Conservation (phyloP, 2,329 filamentous ascomycete genomes). For the Neoscytalidium dimidiatum region DNA sequence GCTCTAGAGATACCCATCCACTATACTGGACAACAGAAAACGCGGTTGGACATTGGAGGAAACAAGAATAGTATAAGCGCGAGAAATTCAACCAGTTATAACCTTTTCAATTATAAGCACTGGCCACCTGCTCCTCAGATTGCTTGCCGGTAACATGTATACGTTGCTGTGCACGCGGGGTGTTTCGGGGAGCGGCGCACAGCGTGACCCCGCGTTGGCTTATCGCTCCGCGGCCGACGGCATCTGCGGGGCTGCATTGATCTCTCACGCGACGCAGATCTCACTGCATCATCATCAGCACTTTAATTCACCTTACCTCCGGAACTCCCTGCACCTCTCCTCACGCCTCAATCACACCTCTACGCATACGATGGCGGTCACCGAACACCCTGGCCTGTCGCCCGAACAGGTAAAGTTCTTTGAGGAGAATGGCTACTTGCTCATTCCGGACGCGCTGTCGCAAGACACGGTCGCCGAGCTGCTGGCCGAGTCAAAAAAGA, state of each 20-base stretch:
- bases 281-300: conserved; percentile 1
- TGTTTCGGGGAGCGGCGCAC: not conserved
- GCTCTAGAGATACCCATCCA: not conserved
- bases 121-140: no score
- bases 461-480: conserved; percentile 66
- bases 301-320: not conserved
- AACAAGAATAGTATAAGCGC: not conserved
- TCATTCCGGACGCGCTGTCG: conserved; percentile 76
- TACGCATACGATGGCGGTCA: not conserved
- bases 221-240: conserved; percentile 2
- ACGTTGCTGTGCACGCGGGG: not conserved
- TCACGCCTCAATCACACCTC: not conserved
- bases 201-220: conserved; percentile 13
- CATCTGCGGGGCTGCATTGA: conserved; percentile 3
- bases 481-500: conserved; percentile 70
- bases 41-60: not conserved
- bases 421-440: conserved; percentile 82
- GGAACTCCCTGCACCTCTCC: not conserved
- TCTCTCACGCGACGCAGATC: conserved; percentile 1
- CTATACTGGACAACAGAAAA: not conserved
- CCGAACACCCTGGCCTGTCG: conserved; percentile 59
- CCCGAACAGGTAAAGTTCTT: conserved; percentile 71
- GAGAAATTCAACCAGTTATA: no score
- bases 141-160: not conserved
- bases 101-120: no score